Percentiles rank a stretch among this genome's conserved stretches.
Conservation (phyloP, 2,329 filamentous ascomycete genomes). For the Aspergillus fumigatiaffinis region DNA sequence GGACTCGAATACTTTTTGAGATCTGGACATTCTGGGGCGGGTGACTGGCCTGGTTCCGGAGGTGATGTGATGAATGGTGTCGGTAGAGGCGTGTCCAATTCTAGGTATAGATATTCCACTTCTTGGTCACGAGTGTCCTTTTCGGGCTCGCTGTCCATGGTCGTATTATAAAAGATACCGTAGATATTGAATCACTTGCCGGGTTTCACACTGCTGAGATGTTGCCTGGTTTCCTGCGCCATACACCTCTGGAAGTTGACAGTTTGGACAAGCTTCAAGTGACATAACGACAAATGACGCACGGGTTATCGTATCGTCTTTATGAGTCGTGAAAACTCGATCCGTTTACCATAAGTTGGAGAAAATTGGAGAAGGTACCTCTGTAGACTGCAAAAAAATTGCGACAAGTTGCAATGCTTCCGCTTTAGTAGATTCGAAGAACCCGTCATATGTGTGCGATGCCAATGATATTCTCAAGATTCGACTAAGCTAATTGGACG, state of each 20-base stretch:
- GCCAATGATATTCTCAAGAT: neutral
- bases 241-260: neutral
- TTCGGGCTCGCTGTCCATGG: neutral
- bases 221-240: neutral
- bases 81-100: slow-evolving; percentile 58
- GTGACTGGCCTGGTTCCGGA: slow-evolving; percentile 24
- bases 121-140: slow-evolving; percentile 15
- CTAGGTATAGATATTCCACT: slow-evolving; percentile 58
- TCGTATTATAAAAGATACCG: neutral
- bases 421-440: no score
- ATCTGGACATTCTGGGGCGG: slow-evolving; percentile 59
- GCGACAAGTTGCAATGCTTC: no score
- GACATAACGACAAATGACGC: neutral
- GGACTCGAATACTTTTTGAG: slow-evolving; percentile 66
- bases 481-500: neutral
- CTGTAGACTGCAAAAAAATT: neutral
- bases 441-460: no score
- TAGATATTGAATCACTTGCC: neutral
- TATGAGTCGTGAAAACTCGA: neutral
- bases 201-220: neutral
- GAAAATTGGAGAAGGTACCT: neutral
- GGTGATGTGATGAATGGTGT: slow-evolving; percentile 33
- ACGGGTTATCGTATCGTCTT: neutral
- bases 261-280: neutral
- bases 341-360: neutral